phyloP scores from a whole-genome alignment of 2,329 filamentous ascomycete species.

The Aspergillus udagawae region DNA sequence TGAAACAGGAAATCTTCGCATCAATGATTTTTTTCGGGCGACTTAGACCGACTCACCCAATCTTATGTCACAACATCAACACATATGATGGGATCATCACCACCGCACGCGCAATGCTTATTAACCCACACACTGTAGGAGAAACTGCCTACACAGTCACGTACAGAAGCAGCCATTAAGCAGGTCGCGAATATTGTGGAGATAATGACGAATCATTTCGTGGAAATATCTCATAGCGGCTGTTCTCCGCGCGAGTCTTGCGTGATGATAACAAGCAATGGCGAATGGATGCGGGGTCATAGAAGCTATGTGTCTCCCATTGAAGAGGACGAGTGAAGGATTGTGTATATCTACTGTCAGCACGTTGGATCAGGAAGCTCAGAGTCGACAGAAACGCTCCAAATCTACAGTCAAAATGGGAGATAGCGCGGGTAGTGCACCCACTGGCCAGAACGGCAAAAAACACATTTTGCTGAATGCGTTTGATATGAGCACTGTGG shows the following conservation, averaged over 20 bases:
- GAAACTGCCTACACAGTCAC: neutral
- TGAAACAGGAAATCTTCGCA: no score
- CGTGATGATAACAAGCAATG: constrained; percentile 12
- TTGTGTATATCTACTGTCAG: neutral
- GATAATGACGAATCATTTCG: constrained; percentile 19
- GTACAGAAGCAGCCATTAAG: neutral
- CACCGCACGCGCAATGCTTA: neutral
- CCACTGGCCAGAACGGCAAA: constrained; percentile 24
- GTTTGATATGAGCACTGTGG: constrained; percentile 63
- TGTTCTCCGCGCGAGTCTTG: neutral
- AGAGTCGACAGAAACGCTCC: neutral
- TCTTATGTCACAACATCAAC: neutral
- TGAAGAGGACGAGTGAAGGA: neutral
- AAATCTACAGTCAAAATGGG: constrained; percentile 16
- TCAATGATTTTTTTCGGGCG: no score
- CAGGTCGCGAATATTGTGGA: constrained; percentile 14
- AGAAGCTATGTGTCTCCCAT: neutral
- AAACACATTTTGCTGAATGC: constrained; percentile 61
- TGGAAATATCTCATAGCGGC: neutral
- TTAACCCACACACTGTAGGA: no score
- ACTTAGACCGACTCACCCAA: neutral
- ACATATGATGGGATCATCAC: neutral
- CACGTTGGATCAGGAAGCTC: constrained; percentile 2
- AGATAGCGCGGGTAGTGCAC: constrained; percentile 3
- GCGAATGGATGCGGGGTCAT: constrained; percentile 11